Evolutionary conservation across 2,329 filamentous ascomycete species (phyloP).

Genomic region (Neofusicoccum cordaticola): DNA sequence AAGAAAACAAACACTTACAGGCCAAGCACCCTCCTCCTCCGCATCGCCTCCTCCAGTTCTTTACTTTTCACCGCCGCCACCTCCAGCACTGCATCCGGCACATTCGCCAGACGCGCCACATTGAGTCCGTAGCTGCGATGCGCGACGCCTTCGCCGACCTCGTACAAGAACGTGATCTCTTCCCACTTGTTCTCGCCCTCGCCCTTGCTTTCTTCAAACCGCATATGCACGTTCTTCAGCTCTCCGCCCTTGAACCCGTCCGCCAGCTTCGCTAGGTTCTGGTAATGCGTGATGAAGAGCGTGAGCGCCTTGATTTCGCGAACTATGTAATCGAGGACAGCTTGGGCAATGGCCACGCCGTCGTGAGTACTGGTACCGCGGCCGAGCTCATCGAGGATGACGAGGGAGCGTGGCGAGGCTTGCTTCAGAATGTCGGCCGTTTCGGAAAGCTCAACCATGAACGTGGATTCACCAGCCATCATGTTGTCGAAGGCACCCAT

Average conservation of each 20-base stretch:
- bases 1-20: not conserved
- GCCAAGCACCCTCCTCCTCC: conserved; percentile 18
- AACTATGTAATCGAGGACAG: conserved; percentile 82
- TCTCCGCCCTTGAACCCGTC: conserved; percentile 63
- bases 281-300: conserved; percentile 97
- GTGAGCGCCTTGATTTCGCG: conserved; percentile 72
- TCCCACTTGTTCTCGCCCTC: conserved; percentile 67
- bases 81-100: conserved; percentile 74
- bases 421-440: conserved; percentile 87
- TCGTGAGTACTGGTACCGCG: conserved; percentile 93
- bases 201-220: conserved; percentile 56
- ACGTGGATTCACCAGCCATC: conserved; percentile 89
- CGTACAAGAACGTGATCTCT: conserved; percentile 91
- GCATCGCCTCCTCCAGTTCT: conserved; percentile 69
- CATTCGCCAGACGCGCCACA: conserved; percentile 79
- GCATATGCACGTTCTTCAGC: conserved; percentile 90
- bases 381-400: conserved; percentile 93
- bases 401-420: conserved; percentile 77
- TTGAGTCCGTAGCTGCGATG: conserved; percentile 94
- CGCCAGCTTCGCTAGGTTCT: conserved; percentile 74
- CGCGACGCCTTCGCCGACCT: conserved; percentile 85
- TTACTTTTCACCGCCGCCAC: conserved; percentile 75
- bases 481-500: conserved; percentile 97
- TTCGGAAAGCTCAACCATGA: conserved; percentile 96
- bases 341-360: conserved; percentile 90